These are phyloP conservation scores for Sporothrix sp. DNA, from an alignment of 2,329 filamentous ascomycete species.

Conservation along the genomic window DNA sequence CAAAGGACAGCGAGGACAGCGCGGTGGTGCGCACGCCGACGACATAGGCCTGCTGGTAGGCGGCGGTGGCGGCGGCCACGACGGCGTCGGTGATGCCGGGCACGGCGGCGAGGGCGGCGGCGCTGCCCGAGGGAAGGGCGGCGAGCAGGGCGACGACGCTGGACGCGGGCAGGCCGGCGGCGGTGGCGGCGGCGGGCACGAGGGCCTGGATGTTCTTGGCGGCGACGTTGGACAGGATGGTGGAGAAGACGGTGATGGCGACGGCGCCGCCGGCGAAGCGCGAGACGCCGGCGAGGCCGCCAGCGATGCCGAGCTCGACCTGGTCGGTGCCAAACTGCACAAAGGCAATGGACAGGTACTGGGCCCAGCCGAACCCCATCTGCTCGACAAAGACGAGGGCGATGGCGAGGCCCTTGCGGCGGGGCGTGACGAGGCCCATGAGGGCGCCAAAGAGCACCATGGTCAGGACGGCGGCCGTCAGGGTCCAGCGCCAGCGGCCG, in stretches of 20 bases:
- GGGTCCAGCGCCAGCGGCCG: slow-evolving; percentile 37
- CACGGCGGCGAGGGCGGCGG: slow-evolving; percentile 20
- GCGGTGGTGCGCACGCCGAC: slow-evolving; percentile 23
- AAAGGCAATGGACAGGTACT: slow-evolving; percentile 38
- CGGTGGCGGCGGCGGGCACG: slow-evolving; percentile 27
- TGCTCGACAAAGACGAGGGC: slow-evolving; percentile 37
- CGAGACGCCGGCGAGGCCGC: slow-evolving; percentile 33
- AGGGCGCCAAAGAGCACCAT: slow-evolving; percentile 40
- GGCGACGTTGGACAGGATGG: slow-evolving; percentile 31
- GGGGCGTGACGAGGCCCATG: slow-evolving; percentile 33
- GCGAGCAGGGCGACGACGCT: slow-evolving; percentile 24
- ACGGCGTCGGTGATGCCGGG: slow-evolving; percentile 22
- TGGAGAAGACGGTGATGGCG: slow-evolving; percentile 32
- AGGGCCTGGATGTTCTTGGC: slow-evolving; percentile 23
- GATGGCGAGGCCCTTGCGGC: slow-evolving; percentile 35
- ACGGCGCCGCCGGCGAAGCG: slow-evolving; percentile 35
- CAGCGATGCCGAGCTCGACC: slow-evolving; percentile 35
- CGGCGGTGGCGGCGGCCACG: slow-evolving; percentile 22
- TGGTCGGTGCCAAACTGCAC: slow-evolving; percentile 41
- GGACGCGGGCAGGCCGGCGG: slow-evolving; percentile 26
- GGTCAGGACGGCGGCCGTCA: slow-evolving; percentile 32
- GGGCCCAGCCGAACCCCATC: slow-evolving; percentile 37
- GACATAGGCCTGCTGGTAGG: slow-evolving; percentile 26
- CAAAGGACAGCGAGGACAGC: slow-evolving; percentile 24
- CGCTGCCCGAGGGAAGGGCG: slow-evolving; percentile 22